A percentile compares a stretch with the other conserved stretches of the same genome.
Evolutionary conservation across 768 basidiomycete species (phyloP).

Genomic region (Kondoa subrosea): DNA sequence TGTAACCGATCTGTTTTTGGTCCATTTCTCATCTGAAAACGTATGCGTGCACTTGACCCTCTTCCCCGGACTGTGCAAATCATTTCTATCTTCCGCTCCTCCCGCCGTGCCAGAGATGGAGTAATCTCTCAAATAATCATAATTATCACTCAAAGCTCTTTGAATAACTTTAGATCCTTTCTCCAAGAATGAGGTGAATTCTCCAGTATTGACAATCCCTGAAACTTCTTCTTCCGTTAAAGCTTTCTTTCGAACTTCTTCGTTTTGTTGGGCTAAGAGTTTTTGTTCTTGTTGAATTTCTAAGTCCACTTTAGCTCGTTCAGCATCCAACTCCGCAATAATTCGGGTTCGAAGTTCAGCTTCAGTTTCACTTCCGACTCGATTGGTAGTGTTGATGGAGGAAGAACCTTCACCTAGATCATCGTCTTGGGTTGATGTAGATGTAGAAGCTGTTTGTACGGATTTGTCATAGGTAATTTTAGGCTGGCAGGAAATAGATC

Average conservation of each 20-base stretch:
- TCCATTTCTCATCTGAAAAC: constrained; percentile 79
- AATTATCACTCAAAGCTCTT: constrained; percentile 80
- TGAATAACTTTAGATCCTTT: constrained; percentile 88
- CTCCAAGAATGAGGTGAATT: constrained; percentile 86
- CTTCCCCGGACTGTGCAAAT: constrained; percentile 47
- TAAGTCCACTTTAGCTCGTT: constrained; percentile 48
- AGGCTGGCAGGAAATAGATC: neutral
- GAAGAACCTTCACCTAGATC: constrained; percentile 3
- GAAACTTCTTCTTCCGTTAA: constrained; percentile 70
- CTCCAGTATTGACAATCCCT: constrained; percentile 66
- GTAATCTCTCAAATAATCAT: constrained; percentile 95
- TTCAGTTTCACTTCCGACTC: constrained; percentile 68
- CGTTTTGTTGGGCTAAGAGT: constrained; percentile 67
- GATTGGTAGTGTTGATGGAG: constrained; percentile 59
- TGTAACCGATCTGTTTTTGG: constrained; percentile 84
- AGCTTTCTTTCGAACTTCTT: constrained; percentile 58
- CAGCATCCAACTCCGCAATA: constrained; percentile 50
- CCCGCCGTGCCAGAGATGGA: constrained; percentile 49
- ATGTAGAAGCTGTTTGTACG: constrained; percentile 24
- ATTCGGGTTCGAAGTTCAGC: constrained; percentile 61
- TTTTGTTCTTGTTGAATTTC: constrained; percentile 68
- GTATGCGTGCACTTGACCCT: constrained; percentile 84
- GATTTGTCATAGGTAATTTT: constrained; percentile 25
- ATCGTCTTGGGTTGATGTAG: neutral
- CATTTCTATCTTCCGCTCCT: constrained; percentile 1